Percentiles rank a stretch among this genome's conserved stretches.
Evolutionary conservation across 75 land plant genomes (phyloP).

Genomic region (Picea sitchensis): DNA sequence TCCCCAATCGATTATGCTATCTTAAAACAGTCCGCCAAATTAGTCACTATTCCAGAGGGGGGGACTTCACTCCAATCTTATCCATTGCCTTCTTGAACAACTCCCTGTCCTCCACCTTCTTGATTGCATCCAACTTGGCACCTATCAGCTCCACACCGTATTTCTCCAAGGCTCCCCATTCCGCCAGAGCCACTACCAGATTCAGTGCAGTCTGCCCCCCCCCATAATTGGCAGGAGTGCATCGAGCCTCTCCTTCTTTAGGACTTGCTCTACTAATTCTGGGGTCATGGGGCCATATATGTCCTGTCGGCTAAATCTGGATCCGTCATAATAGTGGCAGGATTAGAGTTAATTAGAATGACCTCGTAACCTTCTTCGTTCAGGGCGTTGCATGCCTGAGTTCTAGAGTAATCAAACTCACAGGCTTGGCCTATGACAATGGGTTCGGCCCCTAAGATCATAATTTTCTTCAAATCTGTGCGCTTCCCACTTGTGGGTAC

Average conservation of each 20-base stretch:
- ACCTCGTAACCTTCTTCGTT: slow-evolving; percentile 97
- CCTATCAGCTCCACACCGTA: slow-evolving; percentile 72
- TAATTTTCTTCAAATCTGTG: slow-evolving; percentile 89
- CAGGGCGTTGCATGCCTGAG: slow-evolving; percentile 97
- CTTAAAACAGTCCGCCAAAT: slow-evolving; percentile 72
- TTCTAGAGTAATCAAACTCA: background rate
- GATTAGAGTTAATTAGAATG: slow-evolving; percentile 90
- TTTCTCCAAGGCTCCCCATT: slow-evolving; percentile 79
- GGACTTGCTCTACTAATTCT: slow-evolving; percentile 75
- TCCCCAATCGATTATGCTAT: slow-evolving; percentile 33
- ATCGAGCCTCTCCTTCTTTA: slow-evolving; percentile 90
- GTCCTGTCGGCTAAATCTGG: slow-evolving; percentile 71
- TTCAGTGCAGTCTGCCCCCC: too few species aligned
- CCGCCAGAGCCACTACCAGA: too few species aligned
- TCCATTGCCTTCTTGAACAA: slow-evolving; percentile 94
- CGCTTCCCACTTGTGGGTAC: slow-evolving; percentile 10
- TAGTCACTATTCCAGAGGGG: slow-evolving; percentile 94
- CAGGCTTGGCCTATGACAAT: too few species aligned
- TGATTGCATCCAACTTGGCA: too few species aligned
- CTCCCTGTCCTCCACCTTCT: slow-evolving; percentile 54
- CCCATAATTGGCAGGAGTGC: slow-evolving; percentile 91
- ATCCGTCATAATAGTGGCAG: slow-evolving; percentile 99
- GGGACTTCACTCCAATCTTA: slow-evolving; percentile 86
- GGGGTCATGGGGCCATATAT: slow-evolving; percentile 67
- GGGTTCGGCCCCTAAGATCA: slow-evolving; percentile 56